Evolutionary conservation across 2,329 filamentous ascomycete species (phyloP).

Genomic region (Penicillium sp.): DNA sequence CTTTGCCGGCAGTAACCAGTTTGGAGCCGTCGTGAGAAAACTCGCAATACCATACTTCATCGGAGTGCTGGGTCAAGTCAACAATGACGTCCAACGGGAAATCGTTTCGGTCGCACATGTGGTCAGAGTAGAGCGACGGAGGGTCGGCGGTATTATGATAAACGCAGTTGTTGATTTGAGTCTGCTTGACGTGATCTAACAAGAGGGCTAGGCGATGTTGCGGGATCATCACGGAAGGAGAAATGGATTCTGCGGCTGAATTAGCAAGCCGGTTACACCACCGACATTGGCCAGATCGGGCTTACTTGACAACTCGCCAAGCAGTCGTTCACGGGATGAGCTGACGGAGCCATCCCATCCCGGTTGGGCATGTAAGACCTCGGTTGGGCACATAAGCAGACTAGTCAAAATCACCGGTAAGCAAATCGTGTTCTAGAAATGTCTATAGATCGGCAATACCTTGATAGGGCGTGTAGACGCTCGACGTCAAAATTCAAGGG

Average conservation of each 20-base stretch:
- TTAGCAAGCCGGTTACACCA: constrained; percentile 26
- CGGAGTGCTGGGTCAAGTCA: constrained; percentile 70
- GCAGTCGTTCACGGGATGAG: constrained; percentile 68
- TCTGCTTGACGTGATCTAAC: constrained; percentile 77
- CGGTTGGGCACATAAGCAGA: constrained; percentile 82
- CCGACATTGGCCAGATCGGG: constrained; percentile 7
- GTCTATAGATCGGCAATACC: constrained; percentile 43
- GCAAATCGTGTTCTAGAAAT: not conserved
- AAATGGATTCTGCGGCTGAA: constrained; percentile 69
- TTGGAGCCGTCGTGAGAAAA: constrained; percentile 86
- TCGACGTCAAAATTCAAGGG: constrained; percentile 77
- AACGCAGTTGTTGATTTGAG: constrained; percentile 77
- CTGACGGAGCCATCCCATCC: constrained; percentile 82
- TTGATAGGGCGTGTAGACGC: constrained; percentile 78
- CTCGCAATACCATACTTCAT: constrained; percentile 87
- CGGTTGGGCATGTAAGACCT: constrained; percentile 74
- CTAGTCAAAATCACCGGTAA: constrained; percentile 44
- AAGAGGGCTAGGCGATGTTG: constrained; percentile 82
- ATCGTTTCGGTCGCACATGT: constrained; percentile 73
- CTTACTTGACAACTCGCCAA: constrained; percentile 82
- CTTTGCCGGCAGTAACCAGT: constrained; percentile 78
- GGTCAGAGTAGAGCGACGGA: constrained; percentile 86
- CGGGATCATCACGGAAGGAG: constrained; percentile 94
- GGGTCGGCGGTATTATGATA: constrained; percentile 81
- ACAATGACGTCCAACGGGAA: constrained; percentile 73